Percentiles rank a stretch among this genome's conserved stretches.
phyloP scores from a whole-genome alignment of 2,329 filamentous ascomycete genomes.

The Fusarium torulosum region DNA sequence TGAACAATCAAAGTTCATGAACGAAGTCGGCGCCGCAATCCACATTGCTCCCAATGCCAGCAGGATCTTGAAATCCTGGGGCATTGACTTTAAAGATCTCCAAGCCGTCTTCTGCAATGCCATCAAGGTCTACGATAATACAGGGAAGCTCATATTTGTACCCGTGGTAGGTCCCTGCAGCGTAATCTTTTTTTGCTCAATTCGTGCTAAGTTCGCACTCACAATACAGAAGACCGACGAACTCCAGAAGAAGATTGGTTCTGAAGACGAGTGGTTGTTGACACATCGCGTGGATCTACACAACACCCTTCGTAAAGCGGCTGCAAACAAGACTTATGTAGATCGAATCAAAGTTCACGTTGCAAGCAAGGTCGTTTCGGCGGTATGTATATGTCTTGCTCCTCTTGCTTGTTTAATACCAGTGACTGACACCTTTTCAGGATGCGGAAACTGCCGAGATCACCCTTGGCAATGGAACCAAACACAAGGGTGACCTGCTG shows the following conservation, averaged over 20 bases:
- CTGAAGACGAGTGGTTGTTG: slow-evolving; percentile 10
- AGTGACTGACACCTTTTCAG: background rate
- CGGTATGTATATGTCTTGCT: background rate
- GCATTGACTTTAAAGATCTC: slow-evolving; percentile 5
- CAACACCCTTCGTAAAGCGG: slow-evolving; percentile 1
- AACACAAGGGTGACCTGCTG: slow-evolving; percentile 1
- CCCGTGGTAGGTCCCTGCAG: background rate
- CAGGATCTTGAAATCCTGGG: slow-evolving; percentile 10
- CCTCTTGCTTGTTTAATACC: background rate
- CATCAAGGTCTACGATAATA: slow-evolving; percentile 18
- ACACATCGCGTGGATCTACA: slow-evolving; percentile 13
- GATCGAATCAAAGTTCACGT: background rate
- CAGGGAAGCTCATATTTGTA: background rate
- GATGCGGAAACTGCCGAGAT: slow-evolving; percentile 11
- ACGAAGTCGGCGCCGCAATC: slow-evolving; percentile 18
- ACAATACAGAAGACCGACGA: background rate
- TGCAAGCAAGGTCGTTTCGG: background rate
- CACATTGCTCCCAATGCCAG: slow-evolving; percentile 20
- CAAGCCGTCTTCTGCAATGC: slow-evolving; percentile 16
- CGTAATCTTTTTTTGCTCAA: no score
- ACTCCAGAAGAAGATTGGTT: slow-evolving; percentile 1
- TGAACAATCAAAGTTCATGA: slow-evolving; percentile 17
- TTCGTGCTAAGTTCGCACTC: no score
- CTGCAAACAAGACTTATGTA: background rate
- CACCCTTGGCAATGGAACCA: background rate